A percentile compares a stretch with the other conserved stretches of the same genome.
Evolutionary conservation across 164 flowering plant species (phyloP).

Genomic region (Magnolia changhungtana): DNA sequence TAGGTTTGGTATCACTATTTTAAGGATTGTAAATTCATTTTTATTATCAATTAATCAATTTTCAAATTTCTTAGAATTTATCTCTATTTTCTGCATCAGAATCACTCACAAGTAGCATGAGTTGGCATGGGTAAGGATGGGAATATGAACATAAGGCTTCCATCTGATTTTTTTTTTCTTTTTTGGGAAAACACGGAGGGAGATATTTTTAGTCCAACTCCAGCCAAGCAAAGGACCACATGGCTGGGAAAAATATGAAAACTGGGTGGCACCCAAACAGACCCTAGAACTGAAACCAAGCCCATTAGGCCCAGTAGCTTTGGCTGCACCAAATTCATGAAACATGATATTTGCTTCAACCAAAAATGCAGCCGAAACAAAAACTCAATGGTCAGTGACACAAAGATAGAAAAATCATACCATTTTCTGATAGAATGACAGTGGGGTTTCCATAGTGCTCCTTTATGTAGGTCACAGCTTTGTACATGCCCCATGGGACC

Average conservation of each 20-base stretch:
- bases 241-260: too few species aligned
- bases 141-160: too few species aligned
- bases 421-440: conserved; percentile 23
- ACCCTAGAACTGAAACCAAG: neutral
- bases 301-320: neutral
- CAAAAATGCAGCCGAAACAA: neutral
- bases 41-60: too few species aligned
- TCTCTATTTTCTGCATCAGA: too few species aligned
- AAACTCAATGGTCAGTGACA: neutral
- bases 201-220: neutral
- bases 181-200: neutral
- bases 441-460: conserved; percentile 24
- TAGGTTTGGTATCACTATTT: too few species aligned
- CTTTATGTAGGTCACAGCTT: conserved; percentile 26
- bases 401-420: conserved; percentile 34
- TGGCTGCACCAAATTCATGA: neutral
- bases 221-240: neutral
- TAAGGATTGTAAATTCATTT: too few species aligned
- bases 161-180: too few species aligned
- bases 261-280: neutral
- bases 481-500: conserved; percentile 28
- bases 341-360: neutral
- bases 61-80: too few species aligned
- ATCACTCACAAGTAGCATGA: too few species aligned
- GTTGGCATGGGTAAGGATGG: too few species aligned